Base-by-base conservation (phyloP, 2,329 filamentous ascomycete genomes). In the Trichoderma harzianum region DNA sequence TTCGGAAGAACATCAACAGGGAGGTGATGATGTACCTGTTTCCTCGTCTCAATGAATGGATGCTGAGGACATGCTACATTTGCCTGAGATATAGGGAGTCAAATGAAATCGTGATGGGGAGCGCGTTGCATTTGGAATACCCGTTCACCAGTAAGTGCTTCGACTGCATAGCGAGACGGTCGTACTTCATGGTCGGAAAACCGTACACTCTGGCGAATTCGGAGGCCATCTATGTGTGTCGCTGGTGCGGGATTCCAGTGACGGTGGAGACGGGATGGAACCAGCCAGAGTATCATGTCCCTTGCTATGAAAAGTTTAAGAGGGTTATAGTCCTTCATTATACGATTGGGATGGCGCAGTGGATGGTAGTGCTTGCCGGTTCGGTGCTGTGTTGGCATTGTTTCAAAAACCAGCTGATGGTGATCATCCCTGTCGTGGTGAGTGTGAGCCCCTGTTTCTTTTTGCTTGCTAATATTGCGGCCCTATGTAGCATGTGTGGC, bases 201-300 rank as follows among this genome's bases (percentile, higher is more conserved):
- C 78, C 76, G 74, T 78, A 84, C n/a, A 75, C 74, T 0, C 77
- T 85, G 55, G 83, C 78, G 7, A 82, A 82, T 57, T 75, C 76
- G 21, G 73, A 75, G 11, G 75, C 73, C 5, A 78, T 80, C 32
- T 84, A 79, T 78, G 78, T 83, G 12, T 86, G 84, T 58, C 80
- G 84, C 7, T 85, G 83, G 79, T 86, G 84, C 75, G 83, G 84
- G 0, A 80, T 77, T 72, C 84, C 83, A 2, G 64, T n/a, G 12
- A 18, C 28, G n/a, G 4, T 16, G 30, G 21, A 10, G 30, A 72
- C 76, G 12, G 79, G 79, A 10, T 79, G 76, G 73, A 78, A 79
- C 7, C 78, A 80, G 66, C 77, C 80, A 36, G 80, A 85, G 75
- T 85, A 84, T 71, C 84, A 86, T 73, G 73, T 75, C 12, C 3